Base-by-base conservation (phyloP, 2,329 filamentous ascomycete genomes). In the Akanthomyces dipterigenus region DNA sequence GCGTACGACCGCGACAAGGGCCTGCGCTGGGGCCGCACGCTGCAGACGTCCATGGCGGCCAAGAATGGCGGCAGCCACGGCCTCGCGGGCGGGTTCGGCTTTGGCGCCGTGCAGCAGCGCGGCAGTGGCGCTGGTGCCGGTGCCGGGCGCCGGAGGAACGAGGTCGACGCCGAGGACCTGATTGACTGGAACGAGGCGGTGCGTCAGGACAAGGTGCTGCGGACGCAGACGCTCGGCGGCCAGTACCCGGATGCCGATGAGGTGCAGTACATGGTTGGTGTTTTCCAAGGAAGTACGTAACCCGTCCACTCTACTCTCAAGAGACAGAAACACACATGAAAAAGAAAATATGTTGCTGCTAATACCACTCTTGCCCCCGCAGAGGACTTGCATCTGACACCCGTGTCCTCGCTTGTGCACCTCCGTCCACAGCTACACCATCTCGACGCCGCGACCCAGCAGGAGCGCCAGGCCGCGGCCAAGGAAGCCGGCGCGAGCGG, bases 351-450 rank as follows among this genome's bases (percentile, higher is more conserved):
- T n/a, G n/a, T n/a, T n/a, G n/a, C 18, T 11, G 46, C 55, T 58
- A 60, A 55, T 56, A n/a, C 9, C 0, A 3, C 31, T 18, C 11
- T 20, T 4, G 16, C n/a, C 3, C 6, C 3, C 6, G 18, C 65
- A 93, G 90, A 90, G 67, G 87, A 96, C 70, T 79, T 97, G 11
- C 91, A 97, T 75, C 85, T 98, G 43, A 96, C 91, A 1, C 90
- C 89, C 26, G 84, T 96, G 50, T 86, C 88, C 45, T 88, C 90
- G 2, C 85, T 96, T 49, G 89, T 96, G 46, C 91, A 96, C 71
- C 86, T 99, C 70, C 89, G 93, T 4, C 92, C 95, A 0, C 91
- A 97, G 70, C 89, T 96, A 64, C 91, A 96, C 75, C 92, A 98
- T 76, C 82, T 98, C 67, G 95, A 98, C 75, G 93, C 95, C 3